Evolutionary conservation across 2,329 filamentous ascomycete species (phyloP).

Genomic region (Aureobasidium vineae): DNA sequence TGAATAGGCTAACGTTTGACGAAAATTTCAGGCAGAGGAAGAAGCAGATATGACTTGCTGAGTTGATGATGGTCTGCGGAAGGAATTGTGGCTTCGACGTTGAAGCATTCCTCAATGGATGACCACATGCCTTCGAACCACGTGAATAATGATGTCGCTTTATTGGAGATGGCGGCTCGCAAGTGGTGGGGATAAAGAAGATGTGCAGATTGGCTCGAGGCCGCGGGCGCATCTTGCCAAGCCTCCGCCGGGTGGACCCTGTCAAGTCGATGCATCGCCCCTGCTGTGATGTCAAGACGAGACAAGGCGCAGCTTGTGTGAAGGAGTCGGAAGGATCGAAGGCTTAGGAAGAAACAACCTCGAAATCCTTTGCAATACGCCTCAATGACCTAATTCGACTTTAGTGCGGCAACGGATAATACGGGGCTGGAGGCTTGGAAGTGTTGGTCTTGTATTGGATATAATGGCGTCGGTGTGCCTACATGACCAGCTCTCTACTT

Average conservation of each 20-base stretch:
- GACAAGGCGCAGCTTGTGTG: constrained; percentile 19
- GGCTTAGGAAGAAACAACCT: neutral
- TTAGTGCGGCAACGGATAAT: constrained; percentile 15
- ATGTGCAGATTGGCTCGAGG: neutral
- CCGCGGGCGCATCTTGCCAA: neutral
- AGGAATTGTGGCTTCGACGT: neutral
- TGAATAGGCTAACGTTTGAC: neutral
- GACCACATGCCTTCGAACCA: neutral
- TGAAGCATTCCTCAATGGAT: neutral
- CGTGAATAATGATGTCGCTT: constrained; percentile 9
- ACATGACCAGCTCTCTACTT: neutral
- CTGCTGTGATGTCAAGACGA: constrained; percentile 16
- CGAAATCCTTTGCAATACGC: neutral
- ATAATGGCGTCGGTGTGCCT: constrained; percentile 6
- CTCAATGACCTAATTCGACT: constrained; percentile 20
- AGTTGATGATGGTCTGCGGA: neutral
- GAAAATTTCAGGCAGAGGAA: neutral
- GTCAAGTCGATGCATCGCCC: constrained; percentile 6
- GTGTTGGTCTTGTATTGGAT: constrained; percentile 10
- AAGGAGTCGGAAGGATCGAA: constrained; percentile 17
- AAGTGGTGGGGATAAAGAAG: constrained; percentile 2
- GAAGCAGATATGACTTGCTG: neutral
- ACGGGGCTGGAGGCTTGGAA: constrained; percentile 4
- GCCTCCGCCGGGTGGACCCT: neutral
- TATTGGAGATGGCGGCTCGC: neutral